Conservation (phyloP, 83 land plant species). For the Picea abies region DNA sequence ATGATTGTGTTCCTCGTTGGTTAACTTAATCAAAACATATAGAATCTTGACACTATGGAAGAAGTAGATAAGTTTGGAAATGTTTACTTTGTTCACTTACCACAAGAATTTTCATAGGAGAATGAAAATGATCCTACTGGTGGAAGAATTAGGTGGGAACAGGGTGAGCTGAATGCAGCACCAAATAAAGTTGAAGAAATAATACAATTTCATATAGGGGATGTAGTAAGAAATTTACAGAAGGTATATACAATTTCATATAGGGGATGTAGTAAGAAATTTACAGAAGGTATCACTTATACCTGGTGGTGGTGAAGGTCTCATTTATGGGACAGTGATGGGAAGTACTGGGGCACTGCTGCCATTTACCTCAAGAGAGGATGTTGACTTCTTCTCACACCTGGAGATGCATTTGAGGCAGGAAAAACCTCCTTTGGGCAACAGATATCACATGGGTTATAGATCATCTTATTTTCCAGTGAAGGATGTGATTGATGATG, state of each 20-base stretch:
- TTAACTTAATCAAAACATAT: slow-evolving; percentile 90
- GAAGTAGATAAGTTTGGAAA: slow-evolving; percentile 99
- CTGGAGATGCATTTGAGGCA: slow-evolving; percentile 99
- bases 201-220: slow-evolving; percentile 98
- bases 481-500: slow-evolving; percentile 99
- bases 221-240: slow-evolving; percentile 84
- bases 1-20: slow-evolving; percentile 95
- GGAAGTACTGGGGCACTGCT: slow-evolving; percentile 94
- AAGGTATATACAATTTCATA: slow-evolving; percentile 98
- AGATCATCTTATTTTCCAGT: slow-evolving; percentile 2
- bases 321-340: slow-evolving; percentile 78
- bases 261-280: slow-evolving; percentile 91
- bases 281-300: slow-evolving; percentile 94
- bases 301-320: slow-evolving; percentile 97
- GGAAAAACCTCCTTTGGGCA: slow-evolving; percentile 83
- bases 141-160: slow-evolving; percentile 99
- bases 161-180: slow-evolving; percentile 95
- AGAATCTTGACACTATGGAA: slow-evolving; percentile 97
- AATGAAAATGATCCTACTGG: slow-evolving; percentile 99
- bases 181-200: slow-evolving; percentile 99
- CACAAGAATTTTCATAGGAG: slow-evolving; percentile 98
- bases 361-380: slow-evolving; percentile 94
- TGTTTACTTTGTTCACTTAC: slow-evolving; percentile 73
- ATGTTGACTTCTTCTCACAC: slow-evolving; percentile 98
- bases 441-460: not conserved